Evolutionary conservation across 148 eudicot species (phyloP).

Genomic region (Heliamphora exappendiculata): DNA sequence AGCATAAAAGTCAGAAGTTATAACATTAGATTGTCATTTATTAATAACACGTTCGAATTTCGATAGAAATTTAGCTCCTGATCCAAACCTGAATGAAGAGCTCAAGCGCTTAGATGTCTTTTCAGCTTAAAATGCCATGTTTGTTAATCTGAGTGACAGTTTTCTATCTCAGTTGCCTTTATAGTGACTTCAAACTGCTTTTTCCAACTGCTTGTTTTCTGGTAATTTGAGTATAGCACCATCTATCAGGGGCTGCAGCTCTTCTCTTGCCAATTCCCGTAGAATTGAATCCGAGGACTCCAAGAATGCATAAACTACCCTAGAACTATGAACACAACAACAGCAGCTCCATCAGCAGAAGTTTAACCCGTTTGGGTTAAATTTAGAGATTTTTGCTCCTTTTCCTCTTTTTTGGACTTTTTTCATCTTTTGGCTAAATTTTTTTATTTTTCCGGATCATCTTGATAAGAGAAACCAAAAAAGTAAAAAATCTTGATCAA

Average conservation of each 20-base stretch:
- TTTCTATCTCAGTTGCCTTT: not conserved
- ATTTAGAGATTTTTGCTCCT: too few species aligned
- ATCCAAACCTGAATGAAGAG: not conserved
- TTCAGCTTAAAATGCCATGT: not conserved
- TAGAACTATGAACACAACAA: constrained; percentile 36
- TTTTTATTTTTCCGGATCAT: too few species aligned
- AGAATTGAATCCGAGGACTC: constrained; percentile 55
- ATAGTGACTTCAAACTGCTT: constrained; percentile 11
- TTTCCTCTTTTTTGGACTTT: too few species aligned
- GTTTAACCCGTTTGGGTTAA: too few species aligned
- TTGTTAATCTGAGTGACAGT: too few species aligned
- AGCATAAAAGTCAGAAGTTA: not conserved
- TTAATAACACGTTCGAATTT: not conserved
- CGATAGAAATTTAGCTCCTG: not conserved
- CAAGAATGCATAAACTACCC: constrained; percentile 61
- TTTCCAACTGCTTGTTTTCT: constrained; percentile 25
- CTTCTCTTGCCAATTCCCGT: constrained; percentile 44
- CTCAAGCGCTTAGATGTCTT: not conserved
- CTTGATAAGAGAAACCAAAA: too few species aligned
- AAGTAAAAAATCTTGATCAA: too few species aligned
- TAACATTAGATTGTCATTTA: not conserved
- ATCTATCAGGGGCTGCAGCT: constrained; percentile 66
- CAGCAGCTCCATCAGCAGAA: not conserved
- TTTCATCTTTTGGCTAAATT: too few species aligned
- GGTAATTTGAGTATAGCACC: constrained; percentile 52